These are phyloP conservation scores for Rhizophora apiculata DNA, from an alignment of 345 rosid species.

Conservation along the genomic window DNA sequence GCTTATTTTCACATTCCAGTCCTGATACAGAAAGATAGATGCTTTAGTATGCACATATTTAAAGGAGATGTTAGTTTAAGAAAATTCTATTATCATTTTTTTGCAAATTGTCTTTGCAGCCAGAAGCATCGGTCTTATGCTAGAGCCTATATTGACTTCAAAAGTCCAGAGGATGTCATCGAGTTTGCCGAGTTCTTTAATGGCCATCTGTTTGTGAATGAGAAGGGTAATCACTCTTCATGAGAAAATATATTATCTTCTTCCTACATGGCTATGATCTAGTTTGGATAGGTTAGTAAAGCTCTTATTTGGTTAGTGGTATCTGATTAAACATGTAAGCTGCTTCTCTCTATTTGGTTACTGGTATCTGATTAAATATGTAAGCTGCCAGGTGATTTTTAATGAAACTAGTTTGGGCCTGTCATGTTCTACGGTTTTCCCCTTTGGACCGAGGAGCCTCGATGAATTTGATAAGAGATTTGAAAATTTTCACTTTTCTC, in stretches of 20 bases:
- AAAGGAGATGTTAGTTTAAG: not conserved
- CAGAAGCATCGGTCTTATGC: constrained; percentile 55
- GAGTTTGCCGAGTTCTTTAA: constrained; percentile 74
- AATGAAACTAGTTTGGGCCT: too few species aligned
- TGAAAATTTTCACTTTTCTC: not conserved
- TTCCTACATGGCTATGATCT: not conserved
- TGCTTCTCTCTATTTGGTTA: too few species aligned
- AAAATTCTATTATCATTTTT: not conserved
- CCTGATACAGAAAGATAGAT: not conserved
- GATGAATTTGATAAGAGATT: not conserved
- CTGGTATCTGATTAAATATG: too few species aligned
- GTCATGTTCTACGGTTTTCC: not conserved
- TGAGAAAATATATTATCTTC: not conserved
- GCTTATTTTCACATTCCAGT: not conserved
- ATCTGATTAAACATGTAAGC: too few species aligned
- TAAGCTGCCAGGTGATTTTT: too few species aligned
- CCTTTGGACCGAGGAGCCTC: not conserved
- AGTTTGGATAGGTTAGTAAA: too few species aligned
- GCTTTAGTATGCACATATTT: not conserved
- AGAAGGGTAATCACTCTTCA: constrained; percentile 53
- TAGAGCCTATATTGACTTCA: constrained; percentile 65
- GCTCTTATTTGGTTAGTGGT: too few species aligned
- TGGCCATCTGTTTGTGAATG: constrained; percentile 70
- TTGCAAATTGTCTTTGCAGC: constrained; percentile 39
- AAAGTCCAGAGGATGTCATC: constrained; percentile 54